phyloP scores from a whole-genome alignment of 805 yeast genomes.

The Candida easanensis region DNA sequence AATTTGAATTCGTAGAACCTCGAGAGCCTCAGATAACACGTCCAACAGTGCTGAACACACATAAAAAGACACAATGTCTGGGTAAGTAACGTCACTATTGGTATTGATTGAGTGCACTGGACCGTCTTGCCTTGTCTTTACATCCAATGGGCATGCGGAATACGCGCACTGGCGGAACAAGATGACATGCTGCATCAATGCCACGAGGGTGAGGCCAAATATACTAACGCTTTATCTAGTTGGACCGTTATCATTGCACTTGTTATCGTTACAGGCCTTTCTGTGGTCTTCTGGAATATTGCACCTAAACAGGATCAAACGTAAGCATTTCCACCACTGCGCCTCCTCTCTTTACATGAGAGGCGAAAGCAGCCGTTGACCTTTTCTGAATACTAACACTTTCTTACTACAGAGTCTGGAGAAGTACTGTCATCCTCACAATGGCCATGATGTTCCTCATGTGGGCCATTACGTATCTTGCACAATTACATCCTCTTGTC shows the following conservation, averaged over 20 bases:
- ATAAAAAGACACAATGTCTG: conserved; percentile 8
- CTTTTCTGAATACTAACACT: conserved; percentile 14
- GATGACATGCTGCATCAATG: not conserved
- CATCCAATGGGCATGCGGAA: too few relatives aligned
- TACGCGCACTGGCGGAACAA: not conserved
- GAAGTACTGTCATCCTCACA: conserved; percentile 66
- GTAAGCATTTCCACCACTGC: conserved; percentile 26
- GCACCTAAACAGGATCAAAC: conserved; percentile 83
- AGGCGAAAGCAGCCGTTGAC: too few relatives aligned
- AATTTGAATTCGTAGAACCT: not conserved
- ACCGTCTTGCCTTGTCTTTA: too few relatives aligned
- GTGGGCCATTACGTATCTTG: conserved; percentile 91
- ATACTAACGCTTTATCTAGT: conserved; percentile 9
- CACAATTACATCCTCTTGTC: conserved; percentile 86
- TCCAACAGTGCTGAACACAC: not conserved
- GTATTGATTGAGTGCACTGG: not conserved
- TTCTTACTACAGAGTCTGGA: conserved; percentile 49
- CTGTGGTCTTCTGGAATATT: conserved; percentile 73
- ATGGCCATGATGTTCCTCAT: conserved; percentile 76
- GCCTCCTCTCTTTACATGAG: too few relatives aligned
- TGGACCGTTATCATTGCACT: conserved; percentile 12
- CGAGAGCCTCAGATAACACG: not conserved
- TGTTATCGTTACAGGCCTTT: conserved; percentile 35
- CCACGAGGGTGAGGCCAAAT: not conserved
- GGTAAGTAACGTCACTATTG: too few relatives aligned